Evolutionary conservation across 2,329 filamentous ascomycete genomes (phyloP).

Genomic region (Aspergillus sp.): DNA sequence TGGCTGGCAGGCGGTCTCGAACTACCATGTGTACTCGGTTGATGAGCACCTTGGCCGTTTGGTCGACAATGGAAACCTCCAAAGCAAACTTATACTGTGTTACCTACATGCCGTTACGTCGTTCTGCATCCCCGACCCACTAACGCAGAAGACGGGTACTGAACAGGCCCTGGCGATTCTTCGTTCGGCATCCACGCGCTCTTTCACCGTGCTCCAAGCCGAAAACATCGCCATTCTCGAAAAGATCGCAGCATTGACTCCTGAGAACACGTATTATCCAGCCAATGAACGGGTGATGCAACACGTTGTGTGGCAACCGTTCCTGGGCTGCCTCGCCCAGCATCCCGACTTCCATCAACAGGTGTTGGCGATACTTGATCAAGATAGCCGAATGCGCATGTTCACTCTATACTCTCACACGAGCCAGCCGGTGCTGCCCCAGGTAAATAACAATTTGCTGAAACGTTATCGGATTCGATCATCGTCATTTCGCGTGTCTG

Average conservation of each 20-base stretch:
- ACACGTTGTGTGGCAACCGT: constrained; percentile 43
- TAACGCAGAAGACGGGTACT: constrained; percentile 34
- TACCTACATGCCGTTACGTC: constrained; percentile 42
- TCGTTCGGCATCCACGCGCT: constrained; percentile 50
- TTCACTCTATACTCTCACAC: constrained; percentile 27
- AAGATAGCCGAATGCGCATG: constrained; percentile 29
- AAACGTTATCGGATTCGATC: constrained; percentile 31
- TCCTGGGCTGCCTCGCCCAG: constrained; percentile 46
- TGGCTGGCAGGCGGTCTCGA: constrained; percentile 14
- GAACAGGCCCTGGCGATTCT: constrained; percentile 31
- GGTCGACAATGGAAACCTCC: constrained; percentile 50
- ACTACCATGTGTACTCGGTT: constrained; percentile 49
- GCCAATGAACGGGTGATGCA: constrained; percentile 47
- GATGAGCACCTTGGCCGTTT: constrained; percentile 53
- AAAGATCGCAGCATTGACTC: constrained; percentile 45
- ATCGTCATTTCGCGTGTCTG: constrained; percentile 31
- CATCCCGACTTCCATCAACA: constrained; percentile 43
- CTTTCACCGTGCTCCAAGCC: constrained; percentile 43
- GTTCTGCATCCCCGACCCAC: constrained; percentile 32
- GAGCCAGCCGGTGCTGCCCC: constrained; percentile 1
- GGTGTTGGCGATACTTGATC: constrained; percentile 38
- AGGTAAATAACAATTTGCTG: constrained; percentile 18
- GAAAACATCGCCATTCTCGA: constrained; percentile 38
- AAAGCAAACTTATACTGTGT: constrained; percentile 52
- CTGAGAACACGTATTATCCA: constrained; percentile 46